A percentile compares a stretch with the other conserved stretches of the same genome.
phyloP scores from a whole-genome alignment of 495 filamentous ascomycete genomes.

The Lasiosphaeris hirsuta region DNA sequence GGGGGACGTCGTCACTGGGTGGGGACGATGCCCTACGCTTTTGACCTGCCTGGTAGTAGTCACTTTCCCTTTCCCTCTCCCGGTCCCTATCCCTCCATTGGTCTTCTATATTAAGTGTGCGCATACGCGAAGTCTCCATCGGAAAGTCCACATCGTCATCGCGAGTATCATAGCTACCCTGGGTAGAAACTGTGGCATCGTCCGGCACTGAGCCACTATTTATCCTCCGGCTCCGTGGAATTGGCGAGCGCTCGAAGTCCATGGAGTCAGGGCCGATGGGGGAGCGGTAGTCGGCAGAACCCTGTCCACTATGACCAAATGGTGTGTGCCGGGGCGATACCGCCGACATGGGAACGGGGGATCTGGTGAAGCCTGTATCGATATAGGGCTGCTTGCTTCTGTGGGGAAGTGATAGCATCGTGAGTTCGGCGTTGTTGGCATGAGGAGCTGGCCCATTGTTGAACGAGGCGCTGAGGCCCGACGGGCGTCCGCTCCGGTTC shows the following conservation, averaged over 20 bases:
- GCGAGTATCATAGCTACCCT: slow-evolving; percentile 49
- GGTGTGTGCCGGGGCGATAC: slow-evolving; percentile 49
- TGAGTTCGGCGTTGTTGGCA: slow-evolving; percentile 46
- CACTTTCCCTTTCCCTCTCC: slow-evolving; percentile 29
- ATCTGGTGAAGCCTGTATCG: slow-evolving; percentile 45
- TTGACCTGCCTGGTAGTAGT: slow-evolving; percentile 49
- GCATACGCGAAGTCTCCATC: slow-evolving; percentile 57
- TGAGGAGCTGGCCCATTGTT: slow-evolving; percentile 44
- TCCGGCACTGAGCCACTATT: slow-evolving; percentile 42
- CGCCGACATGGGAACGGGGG: slow-evolving; percentile 44
- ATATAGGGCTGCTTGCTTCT: slow-evolving; percentile 34
- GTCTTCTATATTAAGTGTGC: slow-evolving; percentile 57
- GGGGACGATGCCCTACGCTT: slow-evolving; percentile 83
- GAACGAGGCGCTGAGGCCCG: slow-evolving; percentile 50
- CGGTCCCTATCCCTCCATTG: slow-evolving; percentile 33
- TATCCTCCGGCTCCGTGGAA: slow-evolving; percentile 59
- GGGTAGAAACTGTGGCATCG: slow-evolving; percentile 37
- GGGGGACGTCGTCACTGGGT: slow-evolving; percentile 63
- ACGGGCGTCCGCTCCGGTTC: slow-evolving; percentile 56
- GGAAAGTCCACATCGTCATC: slow-evolving; percentile 63
- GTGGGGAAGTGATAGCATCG: slow-evolving; percentile 50
- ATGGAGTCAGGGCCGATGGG: slow-evolving; percentile 38
- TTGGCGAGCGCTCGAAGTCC: slow-evolving; percentile 50
- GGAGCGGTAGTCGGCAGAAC: slow-evolving; percentile 45
- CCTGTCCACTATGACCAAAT: slow-evolving; percentile 43